Evolutionary conservation across 306 rosid species (phyloP).

Genomic region (Vigna angularis): DNA sequence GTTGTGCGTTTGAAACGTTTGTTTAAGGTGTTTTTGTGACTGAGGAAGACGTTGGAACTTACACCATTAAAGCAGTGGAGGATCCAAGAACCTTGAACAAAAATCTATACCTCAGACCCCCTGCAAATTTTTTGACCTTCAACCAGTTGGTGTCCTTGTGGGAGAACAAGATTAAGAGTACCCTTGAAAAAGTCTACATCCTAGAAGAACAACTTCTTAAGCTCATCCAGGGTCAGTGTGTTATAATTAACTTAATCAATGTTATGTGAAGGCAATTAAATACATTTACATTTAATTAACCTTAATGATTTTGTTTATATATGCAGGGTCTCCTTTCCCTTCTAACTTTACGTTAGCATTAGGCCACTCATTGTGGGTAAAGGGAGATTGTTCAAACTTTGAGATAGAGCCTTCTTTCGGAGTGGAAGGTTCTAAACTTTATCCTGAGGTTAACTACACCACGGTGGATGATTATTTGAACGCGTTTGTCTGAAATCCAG

Average conservation of each 20-base stretch:
- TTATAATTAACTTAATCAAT: neutral
- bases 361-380: slow-evolving; percentile 36
- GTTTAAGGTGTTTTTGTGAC: slow-evolving; percentile 40
- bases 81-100: slow-evolving; percentile 64
- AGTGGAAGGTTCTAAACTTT: slow-evolving; percentile 54
- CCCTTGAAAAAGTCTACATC: slow-evolving; percentile 44
- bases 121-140: slow-evolving; percentile 47
- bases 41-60: slow-evolving; percentile 49
- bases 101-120: slow-evolving; percentile 38
- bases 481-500: slow-evolving; percentile 45
- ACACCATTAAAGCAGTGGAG: slow-evolving; percentile 51
- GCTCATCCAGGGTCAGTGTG: slow-evolving; percentile 47
- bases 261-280: neutral
- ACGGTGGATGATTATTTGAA: slow-evolving; percentile 41
- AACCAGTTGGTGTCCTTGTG: slow-evolving; percentile 53
- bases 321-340: slow-evolving; percentile 52
- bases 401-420: slow-evolving; percentile 50
- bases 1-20: neutral
- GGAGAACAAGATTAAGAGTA: slow-evolving; percentile 54
- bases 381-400: slow-evolving; percentile 45
- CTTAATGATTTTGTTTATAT: neutral
- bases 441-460: slow-evolving; percentile 57
- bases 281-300: too few species aligned
- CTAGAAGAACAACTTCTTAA: slow-evolving; percentile 56
- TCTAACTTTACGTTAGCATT: slow-evolving; percentile 41